Evolutionary conservation across 169 alveolate genomes (phyloP).

Genomic region (Eimeria falciformis): DNA sequence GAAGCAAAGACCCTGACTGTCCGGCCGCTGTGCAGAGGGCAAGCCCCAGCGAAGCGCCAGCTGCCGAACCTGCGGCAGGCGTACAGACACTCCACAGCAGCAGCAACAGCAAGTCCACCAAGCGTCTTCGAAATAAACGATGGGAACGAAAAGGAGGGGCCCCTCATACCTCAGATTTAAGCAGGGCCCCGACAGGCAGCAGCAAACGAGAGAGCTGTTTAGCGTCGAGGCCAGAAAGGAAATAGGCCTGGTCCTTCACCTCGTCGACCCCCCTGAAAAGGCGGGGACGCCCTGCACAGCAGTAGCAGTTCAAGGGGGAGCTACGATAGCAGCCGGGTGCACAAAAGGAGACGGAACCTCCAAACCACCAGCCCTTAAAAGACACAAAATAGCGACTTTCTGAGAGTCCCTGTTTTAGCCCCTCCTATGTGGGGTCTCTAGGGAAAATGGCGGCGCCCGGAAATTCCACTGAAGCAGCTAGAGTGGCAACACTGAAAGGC

Average conservation of each 20-base stretch:
- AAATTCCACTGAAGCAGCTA: too few species aligned
- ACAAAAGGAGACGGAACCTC: too few species aligned
- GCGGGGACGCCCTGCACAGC: conserved; percentile 46
- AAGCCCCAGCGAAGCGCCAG: conserved; percentile 79
- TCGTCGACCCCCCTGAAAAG: conserved; percentile 65
- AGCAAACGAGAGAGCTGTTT: conserved; percentile 78
- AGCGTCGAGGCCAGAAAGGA: conserved; percentile 80
- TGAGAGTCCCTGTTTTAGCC: too few species aligned
- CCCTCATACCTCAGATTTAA: conserved; percentile 81
- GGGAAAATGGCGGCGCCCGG: too few species aligned
- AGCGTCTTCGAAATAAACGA: not conserved
- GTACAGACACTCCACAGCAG: not conserved
- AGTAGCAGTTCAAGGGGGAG: not conserved
- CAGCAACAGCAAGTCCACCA: not conserved
- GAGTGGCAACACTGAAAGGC: too few species aligned
- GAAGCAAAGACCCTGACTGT: conserved; percentile 86
- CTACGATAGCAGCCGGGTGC: not conserved
- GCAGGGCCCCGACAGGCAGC: conserved; percentile 81
- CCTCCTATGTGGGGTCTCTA: too few species aligned
- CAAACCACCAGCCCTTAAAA: too few species aligned
- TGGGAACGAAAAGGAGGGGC: too few species aligned
- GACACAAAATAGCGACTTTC: too few species aligned
- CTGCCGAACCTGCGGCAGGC: conserved; percentile 81
- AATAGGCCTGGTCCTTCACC: conserved; percentile 86
- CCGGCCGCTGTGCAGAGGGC: conserved; percentile 82